These are phyloP conservation scores for Geotrichum aggregatum DNA, from an alignment of 1,139 yeast genomes.

Conservation along the genomic window DNA sequence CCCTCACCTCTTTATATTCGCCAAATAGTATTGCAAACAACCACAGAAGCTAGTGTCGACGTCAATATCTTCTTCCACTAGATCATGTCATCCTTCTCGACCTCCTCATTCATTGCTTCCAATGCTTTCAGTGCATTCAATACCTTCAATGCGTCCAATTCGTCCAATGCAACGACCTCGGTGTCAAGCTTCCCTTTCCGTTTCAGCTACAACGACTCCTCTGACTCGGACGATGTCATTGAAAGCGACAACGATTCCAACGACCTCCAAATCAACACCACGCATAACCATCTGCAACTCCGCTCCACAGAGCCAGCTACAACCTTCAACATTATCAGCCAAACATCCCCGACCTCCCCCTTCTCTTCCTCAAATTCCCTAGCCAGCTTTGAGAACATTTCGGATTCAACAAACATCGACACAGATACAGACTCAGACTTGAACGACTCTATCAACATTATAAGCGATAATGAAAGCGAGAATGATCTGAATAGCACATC, in stretches of 20 bases:
- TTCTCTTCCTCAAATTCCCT: neutral
- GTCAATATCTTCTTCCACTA: no score
- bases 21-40: no score
- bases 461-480: slow-evolving; percentile 2
- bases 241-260: neutral
- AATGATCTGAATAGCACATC: neutral
- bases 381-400: neutral
- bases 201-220: neutral
- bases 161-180: neutral
- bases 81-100: no score
- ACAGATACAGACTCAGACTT: neutral
- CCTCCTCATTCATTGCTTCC: no score
- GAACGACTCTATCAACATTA: neutral
- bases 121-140: no score
- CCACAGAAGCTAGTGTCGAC: no score
- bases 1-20: no score
- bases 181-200: neutral
- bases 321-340: neutral
- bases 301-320: no score
- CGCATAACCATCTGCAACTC: no score
- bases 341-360: neutral
- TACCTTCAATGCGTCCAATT: no score
- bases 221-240: neutral
- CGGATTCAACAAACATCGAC: neutral
- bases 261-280: neutral